Evolutionary conservation across 176 grass and related monocot genomes (phyloP).

Genomic region (Neostapfia colusana): DNA sequence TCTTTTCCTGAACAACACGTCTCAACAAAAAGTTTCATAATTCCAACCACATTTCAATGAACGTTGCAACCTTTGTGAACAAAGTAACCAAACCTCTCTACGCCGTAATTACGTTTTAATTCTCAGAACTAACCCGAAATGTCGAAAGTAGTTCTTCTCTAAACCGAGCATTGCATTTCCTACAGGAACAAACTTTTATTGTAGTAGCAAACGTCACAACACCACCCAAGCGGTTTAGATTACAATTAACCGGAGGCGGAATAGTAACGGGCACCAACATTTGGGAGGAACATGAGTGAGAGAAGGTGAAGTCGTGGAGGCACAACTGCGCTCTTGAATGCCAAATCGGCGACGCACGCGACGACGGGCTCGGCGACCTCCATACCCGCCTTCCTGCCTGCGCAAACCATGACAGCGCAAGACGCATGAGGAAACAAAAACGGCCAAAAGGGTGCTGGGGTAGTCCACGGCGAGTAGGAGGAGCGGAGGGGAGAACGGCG

Average conservation of each 20-base stretch:
- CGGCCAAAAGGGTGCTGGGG: neutral
- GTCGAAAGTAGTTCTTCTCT: no score
- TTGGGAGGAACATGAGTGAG: neutral
- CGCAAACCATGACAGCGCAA: neutral
- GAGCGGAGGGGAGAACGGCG: neutral
- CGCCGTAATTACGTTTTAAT: no score
- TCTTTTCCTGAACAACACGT: neutral
- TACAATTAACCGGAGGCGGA: neutral
- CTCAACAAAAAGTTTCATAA: neutral
- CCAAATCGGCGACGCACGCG: slow-evolving; percentile 71
- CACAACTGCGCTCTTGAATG: slow-evolving; percentile 67
- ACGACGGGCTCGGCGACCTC: slow-evolving; percentile 69
- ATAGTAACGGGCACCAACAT: neutral
- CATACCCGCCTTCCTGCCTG: slow-evolving; percentile 71
- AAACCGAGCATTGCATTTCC: neutral
- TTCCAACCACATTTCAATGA: neutral
- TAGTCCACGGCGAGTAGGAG: neutral
- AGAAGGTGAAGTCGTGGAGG: slow-evolving; percentile 18
- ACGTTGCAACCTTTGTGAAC: neutral
- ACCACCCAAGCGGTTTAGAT: neutral
- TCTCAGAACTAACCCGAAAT: no score
- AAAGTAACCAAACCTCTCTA: no score
- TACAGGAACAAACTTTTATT: neutral
- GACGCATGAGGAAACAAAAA: neutral
- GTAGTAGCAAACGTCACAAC: neutral